Evolutionary conservation across 768 basidiomycete species (phyloP), one percentile per base, ranked within the genome.

Genomic region (Lentinula sp.): DNA sequence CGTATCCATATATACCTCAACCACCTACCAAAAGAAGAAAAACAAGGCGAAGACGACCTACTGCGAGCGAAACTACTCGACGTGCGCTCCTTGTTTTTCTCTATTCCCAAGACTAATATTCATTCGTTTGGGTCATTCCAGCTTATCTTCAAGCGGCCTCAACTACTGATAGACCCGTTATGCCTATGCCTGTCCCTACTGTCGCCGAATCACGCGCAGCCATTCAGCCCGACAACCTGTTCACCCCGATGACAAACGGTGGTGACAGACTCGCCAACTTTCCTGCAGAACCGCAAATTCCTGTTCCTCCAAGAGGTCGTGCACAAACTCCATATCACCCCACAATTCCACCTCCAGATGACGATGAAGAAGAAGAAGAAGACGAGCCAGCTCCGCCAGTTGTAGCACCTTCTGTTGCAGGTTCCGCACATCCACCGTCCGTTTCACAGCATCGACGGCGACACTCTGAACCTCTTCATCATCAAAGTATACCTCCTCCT

Each of bases 401-500:
- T 4, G 39, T 43, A 12, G 12, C 9, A 8, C 37, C 33, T 18
- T 35, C 12, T 6, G 20, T 52, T 28, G n/a, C 35, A 8, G 37
- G 37, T 6, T 39, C 37, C 13, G 9, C 13, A 8, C 20, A 48
- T 46, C 33, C 32, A 16, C 36, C 48, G 13, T 46, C 51, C 1
- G 28, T n/a, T 61, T 20, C 33, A 12, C 54, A 42, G 41, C 56
- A 57, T 15, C 20, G 42, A n/a, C 56, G 56, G 42, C 32, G 42
- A 45, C 56, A 57, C 6, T 42, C 42, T 8, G 56, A 39, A 37
- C 33, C 60, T 32, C 50, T 42, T 37, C 52, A 62, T 37, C 61
- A 2, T 18, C 66, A 69, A 51, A 64, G 73, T 36, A 65, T 68
- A 12, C 66, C 66, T 23, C 69, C 75, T 45, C 61, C 76, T 18